Evolutionary conservation across 441 rosid species (phyloP).

Genomic region (Syzygium malaccense): DNA sequence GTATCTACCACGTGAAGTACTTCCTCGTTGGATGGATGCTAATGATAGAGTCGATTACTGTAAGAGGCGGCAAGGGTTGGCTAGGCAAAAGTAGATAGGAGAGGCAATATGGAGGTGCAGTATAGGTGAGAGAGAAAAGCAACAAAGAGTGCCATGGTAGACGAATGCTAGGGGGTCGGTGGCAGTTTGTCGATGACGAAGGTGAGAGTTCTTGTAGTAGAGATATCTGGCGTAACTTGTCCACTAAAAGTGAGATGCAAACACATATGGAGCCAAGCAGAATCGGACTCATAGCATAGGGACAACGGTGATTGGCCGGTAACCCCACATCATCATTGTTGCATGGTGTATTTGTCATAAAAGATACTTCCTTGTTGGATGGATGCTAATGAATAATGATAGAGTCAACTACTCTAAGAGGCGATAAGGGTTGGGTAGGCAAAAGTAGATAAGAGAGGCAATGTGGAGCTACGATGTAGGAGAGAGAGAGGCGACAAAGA

Average conservation of each 20-base stretch:
- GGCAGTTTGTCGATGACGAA: background rate
- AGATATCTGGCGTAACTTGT: rapidly evolving
- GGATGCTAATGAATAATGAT: too few relatives aligned
- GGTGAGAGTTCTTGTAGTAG: background rate
- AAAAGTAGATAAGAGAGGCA: background rate
- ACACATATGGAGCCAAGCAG: rapidly evolving
- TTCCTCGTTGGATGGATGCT: background rate
- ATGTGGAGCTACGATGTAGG: background rate
- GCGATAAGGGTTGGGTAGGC: background rate
- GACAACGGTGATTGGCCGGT: background rate
- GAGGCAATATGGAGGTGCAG: background rate
- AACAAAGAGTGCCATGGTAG: background rate
- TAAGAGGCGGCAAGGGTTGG: background rate
- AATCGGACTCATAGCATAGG: background rate
- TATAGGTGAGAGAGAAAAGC: background rate
- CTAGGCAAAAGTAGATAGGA: background rate
- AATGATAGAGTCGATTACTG: rapidly evolving
- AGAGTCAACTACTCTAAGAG: background rate
- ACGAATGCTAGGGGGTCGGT: background rate
- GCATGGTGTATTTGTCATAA: background rate
- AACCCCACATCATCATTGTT: background rate
- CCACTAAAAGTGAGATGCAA: background rate
- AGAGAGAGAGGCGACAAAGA: background rate
- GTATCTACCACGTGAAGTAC: background rate
- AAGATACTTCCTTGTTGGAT: background rate